Conservation (phyloP, 306 rosid species). For the Castanopsis chinensis region DNA sequence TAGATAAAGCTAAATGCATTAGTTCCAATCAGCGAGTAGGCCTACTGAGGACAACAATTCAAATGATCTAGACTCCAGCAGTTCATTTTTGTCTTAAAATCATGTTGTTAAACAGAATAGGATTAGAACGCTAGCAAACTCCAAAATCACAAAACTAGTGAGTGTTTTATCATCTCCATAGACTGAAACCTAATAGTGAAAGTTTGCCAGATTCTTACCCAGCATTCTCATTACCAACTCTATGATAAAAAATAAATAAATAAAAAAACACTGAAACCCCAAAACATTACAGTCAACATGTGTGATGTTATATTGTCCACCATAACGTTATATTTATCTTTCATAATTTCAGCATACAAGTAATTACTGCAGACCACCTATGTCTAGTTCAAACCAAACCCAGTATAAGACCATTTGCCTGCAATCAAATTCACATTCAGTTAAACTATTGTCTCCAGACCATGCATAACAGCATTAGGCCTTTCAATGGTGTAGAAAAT, state of each 20-base stretch:
- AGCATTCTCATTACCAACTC: slow-evolving; percentile 3
- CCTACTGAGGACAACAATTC: neutral
- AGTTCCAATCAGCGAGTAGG: neutral
- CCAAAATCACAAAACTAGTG: neutral
- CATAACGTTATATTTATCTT: slow-evolving; percentile 14
- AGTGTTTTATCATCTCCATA: neutral
- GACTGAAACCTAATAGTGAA: neutral
- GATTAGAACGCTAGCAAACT: neutral
- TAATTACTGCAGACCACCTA: slow-evolving; percentile 6
- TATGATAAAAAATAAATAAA: neutral
- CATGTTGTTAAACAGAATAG: neutral
- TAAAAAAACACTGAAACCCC: neutral
- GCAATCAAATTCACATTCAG: slow-evolving; percentile 12
- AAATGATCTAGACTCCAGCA: slow-evolving; percentile 5
- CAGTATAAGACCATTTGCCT: neutral
- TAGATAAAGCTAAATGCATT: neutral
- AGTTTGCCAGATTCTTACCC: slow-evolving; percentile 13
- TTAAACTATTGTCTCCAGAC: neutral
- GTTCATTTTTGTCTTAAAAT: neutral
- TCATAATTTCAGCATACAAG: neutral
- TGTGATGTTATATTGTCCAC: neutral
- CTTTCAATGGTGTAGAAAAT: neutral
- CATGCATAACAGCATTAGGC: neutral
- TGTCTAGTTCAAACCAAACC: slow-evolving; percentile 6
- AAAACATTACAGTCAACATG: neutral